Percentiles rank a stretch among this genome's conserved stretches.
Conservation (phyloP, 2,329 filamentous ascomycete species). For the Botrytis galanthina region DNA sequence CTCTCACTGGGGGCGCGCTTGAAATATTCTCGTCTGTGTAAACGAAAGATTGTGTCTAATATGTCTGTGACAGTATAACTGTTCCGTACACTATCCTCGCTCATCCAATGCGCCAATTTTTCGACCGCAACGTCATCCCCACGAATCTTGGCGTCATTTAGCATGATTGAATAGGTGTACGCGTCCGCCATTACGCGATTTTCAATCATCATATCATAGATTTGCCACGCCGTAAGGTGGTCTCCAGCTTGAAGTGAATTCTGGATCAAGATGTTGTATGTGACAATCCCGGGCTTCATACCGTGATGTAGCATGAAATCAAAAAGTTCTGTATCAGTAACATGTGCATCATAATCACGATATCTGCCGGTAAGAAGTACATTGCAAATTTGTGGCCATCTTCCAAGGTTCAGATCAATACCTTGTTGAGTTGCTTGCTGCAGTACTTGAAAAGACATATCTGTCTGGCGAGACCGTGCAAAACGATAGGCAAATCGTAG, state of each 20-base stretch:
- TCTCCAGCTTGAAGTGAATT: constrained; percentile 68
- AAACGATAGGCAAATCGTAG: constrained; percentile 40
- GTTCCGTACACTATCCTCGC: constrained; percentile 47
- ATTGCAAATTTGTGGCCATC: constrained; percentile 56
- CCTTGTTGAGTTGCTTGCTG: constrained; percentile 40
- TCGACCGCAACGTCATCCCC: constrained; percentile 47
- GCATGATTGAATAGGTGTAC: constrained; percentile 65
- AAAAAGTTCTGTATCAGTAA: constrained; percentile 54
- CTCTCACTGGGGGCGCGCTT: neutral
- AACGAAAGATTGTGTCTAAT: constrained; percentile 37
- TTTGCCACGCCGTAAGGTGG: constrained; percentile 58
- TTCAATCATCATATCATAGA: constrained; percentile 61
- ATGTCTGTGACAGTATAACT: constrained; percentile 51
- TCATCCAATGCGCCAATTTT: constrained; percentile 53
- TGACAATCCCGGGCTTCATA: constrained; percentile 59
- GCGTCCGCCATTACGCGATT: constrained; percentile 61
- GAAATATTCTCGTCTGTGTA: constrained; percentile 10
- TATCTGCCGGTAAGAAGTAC: constrained; percentile 50
- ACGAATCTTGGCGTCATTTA: constrained; percentile 64
- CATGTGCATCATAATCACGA: constrained; percentile 40
- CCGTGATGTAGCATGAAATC: constrained; percentile 58
- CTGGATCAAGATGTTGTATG: constrained; percentile 66
- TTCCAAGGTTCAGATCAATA: constrained; percentile 47
- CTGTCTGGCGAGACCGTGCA: constrained; percentile 40
- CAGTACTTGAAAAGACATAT: constrained; percentile 46